Evolutionary conservation across 1,284 basidiomycete species (phyloP).

Genomic region (Ceratobasidium sp.): DNA sequence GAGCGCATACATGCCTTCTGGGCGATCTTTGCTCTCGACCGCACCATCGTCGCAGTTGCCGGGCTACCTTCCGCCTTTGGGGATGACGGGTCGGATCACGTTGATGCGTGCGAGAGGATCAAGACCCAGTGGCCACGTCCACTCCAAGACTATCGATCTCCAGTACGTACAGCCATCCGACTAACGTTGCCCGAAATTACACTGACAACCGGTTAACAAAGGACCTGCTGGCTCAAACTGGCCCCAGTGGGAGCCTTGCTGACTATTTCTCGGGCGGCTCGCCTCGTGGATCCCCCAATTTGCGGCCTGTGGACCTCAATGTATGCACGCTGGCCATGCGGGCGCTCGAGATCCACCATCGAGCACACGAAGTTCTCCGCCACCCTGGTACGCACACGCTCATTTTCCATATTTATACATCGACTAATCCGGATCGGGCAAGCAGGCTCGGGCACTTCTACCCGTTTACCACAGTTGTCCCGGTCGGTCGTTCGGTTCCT

Average conservation of each 20-base stretch:
- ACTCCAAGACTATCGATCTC: conserved; percentile 18
- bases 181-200: not conserved
- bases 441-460: conserved; percentile 40
- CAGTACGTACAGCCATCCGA: conserved; percentile 3
- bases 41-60: conserved; percentile 4
- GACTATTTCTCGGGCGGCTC: conserved; percentile 20
- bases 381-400: conserved; percentile 6
- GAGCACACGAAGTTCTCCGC: conserved; percentile 22
- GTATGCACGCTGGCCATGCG: conserved; percentile 9
- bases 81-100: conserved; percentile 12
- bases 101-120: conserved; percentile 23
- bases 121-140: conserved; percentile 25
- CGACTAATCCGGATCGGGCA: conserved; percentile 25
- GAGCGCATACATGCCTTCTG: conserved; percentile 43
- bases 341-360: conserved; percentile 24
- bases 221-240: conserved; percentile 2
- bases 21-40: conserved; percentile 16
- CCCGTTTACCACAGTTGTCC: conserved; percentile 25
- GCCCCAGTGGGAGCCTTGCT: not conserved
- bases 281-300: not conserved
- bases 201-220: not conserved
- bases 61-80: conserved; percentile 32
- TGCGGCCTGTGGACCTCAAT: not conserved
- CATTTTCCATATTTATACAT: not conserved
- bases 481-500: conserved; percentile 15